Evolutionary conservation across 73 alveolate species (phyloP).

Genomic region (Paramecium biaurelia): DNA sequence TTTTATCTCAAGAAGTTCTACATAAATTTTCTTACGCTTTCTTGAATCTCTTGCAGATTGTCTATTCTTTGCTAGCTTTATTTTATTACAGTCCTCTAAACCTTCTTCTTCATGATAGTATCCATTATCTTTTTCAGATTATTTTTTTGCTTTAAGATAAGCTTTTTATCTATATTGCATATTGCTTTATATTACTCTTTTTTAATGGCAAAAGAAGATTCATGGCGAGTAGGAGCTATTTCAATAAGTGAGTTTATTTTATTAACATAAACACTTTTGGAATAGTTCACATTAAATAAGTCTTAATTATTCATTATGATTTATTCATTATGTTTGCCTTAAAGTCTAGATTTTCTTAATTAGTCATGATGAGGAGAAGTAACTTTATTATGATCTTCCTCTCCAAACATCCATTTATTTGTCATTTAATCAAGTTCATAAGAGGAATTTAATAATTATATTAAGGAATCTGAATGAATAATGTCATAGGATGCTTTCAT

Average conservation of each 20-base stretch:
- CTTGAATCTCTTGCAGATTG: constrained; percentile 79
- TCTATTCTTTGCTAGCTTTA: constrained; percentile 72
- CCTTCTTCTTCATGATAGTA: neutral
- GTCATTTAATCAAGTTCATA: neutral
- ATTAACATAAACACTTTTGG: neutral
- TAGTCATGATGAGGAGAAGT: neutral
- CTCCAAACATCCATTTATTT: constrained; percentile 2
- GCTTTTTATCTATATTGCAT: neutral
- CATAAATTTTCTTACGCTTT: constrained; percentile 75
- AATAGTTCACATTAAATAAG: neutral
- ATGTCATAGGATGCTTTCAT: neutral
- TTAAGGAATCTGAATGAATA: neutral
- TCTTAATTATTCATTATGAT: neutral
- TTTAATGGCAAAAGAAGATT: neutral
- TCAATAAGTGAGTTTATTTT: neutral
- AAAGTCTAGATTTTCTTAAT: neutral
- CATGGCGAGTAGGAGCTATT: neutral
- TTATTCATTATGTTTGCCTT: neutral
- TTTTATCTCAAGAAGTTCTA: constrained; percentile 64
- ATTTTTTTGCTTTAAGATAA: neutral
- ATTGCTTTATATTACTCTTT: neutral
- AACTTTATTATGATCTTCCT: neutral
- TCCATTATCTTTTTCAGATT: neutral
- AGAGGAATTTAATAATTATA: neutral
- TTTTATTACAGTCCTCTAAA: constrained; percentile 7